Conservation (phyloP, 306 rosid species). For the Amphicarpaea edgeworthii region DNA sequence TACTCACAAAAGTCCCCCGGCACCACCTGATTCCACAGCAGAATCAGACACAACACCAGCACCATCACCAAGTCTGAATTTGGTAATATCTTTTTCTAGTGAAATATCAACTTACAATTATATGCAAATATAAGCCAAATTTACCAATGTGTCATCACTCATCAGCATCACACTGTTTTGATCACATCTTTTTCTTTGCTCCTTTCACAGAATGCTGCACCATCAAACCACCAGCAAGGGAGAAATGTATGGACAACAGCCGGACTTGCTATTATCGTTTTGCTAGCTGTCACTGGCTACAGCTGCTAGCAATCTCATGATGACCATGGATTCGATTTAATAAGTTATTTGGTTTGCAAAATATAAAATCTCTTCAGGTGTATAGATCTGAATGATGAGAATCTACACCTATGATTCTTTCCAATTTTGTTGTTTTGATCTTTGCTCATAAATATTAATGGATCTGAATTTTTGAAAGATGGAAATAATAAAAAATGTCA, state of each 20-base stretch:
- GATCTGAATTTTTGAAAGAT: constrained; percentile 49
- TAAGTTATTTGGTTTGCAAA: constrained; percentile 38
- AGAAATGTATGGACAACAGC: constrained; percentile 54
- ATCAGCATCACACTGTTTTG: constrained; percentile 22
- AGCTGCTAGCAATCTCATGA: constrained; percentile 46
- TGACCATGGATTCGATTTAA: constrained; percentile 45
- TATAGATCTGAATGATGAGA: constrained; percentile 51
- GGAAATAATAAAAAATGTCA: constrained; percentile 34
- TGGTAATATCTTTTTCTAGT: constrained; percentile 59
- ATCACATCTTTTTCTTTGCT: constrained; percentile 20
- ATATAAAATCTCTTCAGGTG: constrained; percentile 43
- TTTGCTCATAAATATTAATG: constrained; percentile 42
- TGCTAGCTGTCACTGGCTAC: constrained; percentile 61
- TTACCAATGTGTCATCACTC: too few relatives aligned
- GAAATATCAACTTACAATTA: constrained; percentile 17
- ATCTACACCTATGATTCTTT: constrained; percentile 16
- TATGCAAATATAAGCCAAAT: neutral
- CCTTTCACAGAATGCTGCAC: constrained; percentile 67
- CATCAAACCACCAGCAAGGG: constrained; percentile 54
- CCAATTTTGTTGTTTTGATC: constrained; percentile 36
- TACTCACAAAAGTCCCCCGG: constrained; percentile 75
- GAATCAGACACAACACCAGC: constrained; percentile 74
- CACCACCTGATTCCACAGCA: constrained; percentile 71
- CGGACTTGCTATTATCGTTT: constrained; percentile 60
- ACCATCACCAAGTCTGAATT: constrained; percentile 76